phyloP scores from a whole-genome alignment of 2,329 filamentous ascomycete genomes.

The Colletotrichum sp. region DNA sequence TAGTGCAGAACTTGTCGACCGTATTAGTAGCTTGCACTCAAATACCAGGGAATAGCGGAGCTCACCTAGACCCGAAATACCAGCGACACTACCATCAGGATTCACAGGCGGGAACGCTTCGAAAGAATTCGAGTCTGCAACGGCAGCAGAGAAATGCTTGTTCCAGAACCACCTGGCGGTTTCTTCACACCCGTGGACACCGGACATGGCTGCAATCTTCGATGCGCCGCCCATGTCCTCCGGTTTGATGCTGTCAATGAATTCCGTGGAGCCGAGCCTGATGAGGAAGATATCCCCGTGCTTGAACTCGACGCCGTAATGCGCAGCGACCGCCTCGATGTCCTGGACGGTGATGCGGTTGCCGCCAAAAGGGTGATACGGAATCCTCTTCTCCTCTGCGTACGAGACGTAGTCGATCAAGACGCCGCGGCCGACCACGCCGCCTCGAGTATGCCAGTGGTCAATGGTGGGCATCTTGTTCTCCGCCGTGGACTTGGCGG shows the following conservation, averaged over 20 bases:
- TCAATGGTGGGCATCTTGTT: conserved; percentile 43
- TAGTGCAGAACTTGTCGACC: conserved; percentile 45
- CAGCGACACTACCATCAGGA: conserved; percentile 38
- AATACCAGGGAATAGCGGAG: background rate
- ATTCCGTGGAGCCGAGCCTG: conserved; percentile 66
- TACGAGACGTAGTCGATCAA: conserved; percentile 60
- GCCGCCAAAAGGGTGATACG: conserved; percentile 55
- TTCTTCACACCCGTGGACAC: conserved; percentile 52
- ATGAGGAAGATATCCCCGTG: conserved; percentile 72
- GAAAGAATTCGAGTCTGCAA: conserved; percentile 66
- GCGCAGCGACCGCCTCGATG: conserved; percentile 61
- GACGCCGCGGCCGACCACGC: conserved; percentile 59
- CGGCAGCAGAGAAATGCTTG: conserved; percentile 69
- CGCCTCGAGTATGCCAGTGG: conserved; percentile 57
- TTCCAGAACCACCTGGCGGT: conserved; percentile 73
- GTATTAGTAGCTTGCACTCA: background rate
- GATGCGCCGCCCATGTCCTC: conserved; percentile 38
- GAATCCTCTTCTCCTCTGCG: conserved; percentile 52
- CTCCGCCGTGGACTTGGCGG: conserved; percentile 26
- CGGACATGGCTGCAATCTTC: conserved; percentile 25
- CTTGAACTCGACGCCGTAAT: conserved; percentile 67
- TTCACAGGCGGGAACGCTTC: conserved; percentile 65
- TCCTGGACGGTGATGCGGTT: conserved; percentile 59
- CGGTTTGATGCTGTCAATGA: conserved; percentile 52
- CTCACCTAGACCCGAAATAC: conserved; percentile 42